Base-by-base conservation (phyloP, 2,329 filamentous ascomycete genomes). In the Trichoderma sp. region DNA sequence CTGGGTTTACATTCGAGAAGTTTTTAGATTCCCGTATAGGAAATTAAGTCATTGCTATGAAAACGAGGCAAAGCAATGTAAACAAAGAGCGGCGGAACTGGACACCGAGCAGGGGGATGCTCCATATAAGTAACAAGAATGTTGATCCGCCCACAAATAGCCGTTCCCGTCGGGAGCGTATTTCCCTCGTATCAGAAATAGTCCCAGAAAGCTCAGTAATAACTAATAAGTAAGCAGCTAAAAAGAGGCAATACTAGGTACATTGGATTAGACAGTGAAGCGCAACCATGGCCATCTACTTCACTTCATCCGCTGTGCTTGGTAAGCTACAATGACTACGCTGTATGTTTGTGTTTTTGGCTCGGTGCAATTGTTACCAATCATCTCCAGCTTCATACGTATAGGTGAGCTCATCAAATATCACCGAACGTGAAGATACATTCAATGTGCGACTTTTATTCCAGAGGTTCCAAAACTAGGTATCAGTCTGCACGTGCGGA, bases 131-230 rank as follows among this genome's bases (percentile, higher is more conserved):
- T 47, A 39, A 57, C 56, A 61, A 61, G 30, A 26, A 32, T 34
- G 36, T 21, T 69, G 66, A 69, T 69, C 66, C 56, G 66, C 56
- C 66, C 56, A 69, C 66, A 69, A 60, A 69, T 69, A 62, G 21
- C 66, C 57, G 57, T 70, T 53, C 36, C 66, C 66, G 66, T 51
- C 56, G 26, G 56, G 53, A 58, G 65, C 32, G 21, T 26, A 32
- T 64, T 32, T 66, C 30, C 30, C 43, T 53, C 21, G 63, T 61
- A 61, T 24, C 28, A 21, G 3, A 30, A 30, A 58, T 68, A 43
- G 18, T 36, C 21, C 3, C 24, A 36, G 18, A 47, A 53, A 3
- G 21, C 24, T 36, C 47, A 36, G 51, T 67, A 43, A 21, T 67
- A 58, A 21, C 18, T 58, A 21, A 61, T 67, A 58, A 21, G 28